These are phyloP conservation scores for Yamadazyma olivae DNA, from an alignment of 805 yeast genomes.

Conservation along the genomic window DNA sequence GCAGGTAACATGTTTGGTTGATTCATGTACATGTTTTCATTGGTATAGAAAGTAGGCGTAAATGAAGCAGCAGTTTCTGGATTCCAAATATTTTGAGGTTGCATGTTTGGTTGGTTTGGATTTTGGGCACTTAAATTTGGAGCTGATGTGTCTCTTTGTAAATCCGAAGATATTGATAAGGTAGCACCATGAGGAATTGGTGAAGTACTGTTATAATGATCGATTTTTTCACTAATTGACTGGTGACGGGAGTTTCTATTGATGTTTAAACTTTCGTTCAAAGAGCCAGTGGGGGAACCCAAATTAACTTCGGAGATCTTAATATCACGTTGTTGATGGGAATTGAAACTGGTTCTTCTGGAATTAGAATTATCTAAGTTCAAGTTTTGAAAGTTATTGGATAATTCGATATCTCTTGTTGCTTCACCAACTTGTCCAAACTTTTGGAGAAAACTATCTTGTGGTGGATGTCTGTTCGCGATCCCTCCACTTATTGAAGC, in stretches of 20 bases:
- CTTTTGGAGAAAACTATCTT: constrained; percentile 55
- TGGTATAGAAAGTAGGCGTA: constrained; percentile 36
- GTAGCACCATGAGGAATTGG: constrained; percentile 44
- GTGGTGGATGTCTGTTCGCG: constrained; percentile 44
- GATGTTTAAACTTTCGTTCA: constrained; percentile 43
- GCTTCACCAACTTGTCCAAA: constrained; percentile 67
- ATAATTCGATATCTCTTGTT: constrained; percentile 59
- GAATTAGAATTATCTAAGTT: constrained; percentile 23
- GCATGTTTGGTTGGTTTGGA: background rate
- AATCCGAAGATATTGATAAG: constrained; percentile 28
- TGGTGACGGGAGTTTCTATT: constrained; percentile 44
- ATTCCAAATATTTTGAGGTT: constrained; percentile 53
- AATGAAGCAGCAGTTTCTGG: constrained; percentile 63
- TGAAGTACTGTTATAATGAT: constrained; percentile 47
- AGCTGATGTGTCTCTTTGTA: constrained; percentile 8
- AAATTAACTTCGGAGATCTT: constrained; percentile 5
- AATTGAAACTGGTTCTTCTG: constrained; percentile 53
- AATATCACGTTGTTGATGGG: constrained; percentile 7
- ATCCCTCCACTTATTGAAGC: constrained; percentile 61
- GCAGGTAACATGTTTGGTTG: background rate
- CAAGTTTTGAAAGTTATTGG: constrained; percentile 40
- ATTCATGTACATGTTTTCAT: background rate
- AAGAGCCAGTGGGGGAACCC: constrained; percentile 37
- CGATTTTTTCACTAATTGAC: constrained; percentile 61
- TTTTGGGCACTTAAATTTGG: background rate